Evolutionary conservation across 2,329 filamentous ascomycete species (phyloP).

Genomic region (Nigrospora sphaerica): DNA sequence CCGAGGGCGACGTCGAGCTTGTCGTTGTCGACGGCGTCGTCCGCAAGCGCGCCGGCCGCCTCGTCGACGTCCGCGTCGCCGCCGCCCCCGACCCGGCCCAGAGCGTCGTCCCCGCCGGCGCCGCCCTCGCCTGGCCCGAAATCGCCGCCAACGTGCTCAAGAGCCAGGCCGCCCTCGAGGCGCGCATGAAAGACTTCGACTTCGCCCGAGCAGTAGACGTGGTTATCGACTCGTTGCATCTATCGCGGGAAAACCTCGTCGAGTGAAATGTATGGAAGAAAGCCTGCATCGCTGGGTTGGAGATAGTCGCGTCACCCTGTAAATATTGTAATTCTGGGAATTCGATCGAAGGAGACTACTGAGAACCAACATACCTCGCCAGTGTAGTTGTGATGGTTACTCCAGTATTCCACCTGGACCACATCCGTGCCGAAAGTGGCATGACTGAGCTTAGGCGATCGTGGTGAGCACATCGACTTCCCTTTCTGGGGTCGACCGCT

Average conservation of each 20-base stretch:
- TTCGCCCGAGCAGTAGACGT: conserved; percentile 2
- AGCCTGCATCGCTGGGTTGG: too few species aligned
- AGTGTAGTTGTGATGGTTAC: too few species aligned
- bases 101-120: not conserved
- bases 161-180: conserved; percentile 3
- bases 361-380: too few species aligned
- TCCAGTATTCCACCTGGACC: too few species aligned
- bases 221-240: conserved; percentile 1
- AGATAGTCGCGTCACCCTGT: too few species aligned
- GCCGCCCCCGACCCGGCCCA: conserved; percentile 1
- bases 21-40: conserved; percentile 9
- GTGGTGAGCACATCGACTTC: too few species aligned
- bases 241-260: conserved; percentile 2
- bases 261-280: too few species aligned
- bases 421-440: too few species aligned
- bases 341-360: too few species aligned
- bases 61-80: conserved; percentile 3
- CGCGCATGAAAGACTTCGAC: conserved; percentile 3
- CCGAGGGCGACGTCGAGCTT: conserved; percentile 7
- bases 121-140: conserved; percentile 5
- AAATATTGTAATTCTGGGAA: too few species aligned
- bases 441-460: too few species aligned
- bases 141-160: conserved; percentile 3
- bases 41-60: conserved; percentile 5
- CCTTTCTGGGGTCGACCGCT: too few species aligned